Evolutionary conservation across 2,329 filamentous ascomycete genomes (phyloP).

Genomic region (Apiospora malaysiana): DNA sequence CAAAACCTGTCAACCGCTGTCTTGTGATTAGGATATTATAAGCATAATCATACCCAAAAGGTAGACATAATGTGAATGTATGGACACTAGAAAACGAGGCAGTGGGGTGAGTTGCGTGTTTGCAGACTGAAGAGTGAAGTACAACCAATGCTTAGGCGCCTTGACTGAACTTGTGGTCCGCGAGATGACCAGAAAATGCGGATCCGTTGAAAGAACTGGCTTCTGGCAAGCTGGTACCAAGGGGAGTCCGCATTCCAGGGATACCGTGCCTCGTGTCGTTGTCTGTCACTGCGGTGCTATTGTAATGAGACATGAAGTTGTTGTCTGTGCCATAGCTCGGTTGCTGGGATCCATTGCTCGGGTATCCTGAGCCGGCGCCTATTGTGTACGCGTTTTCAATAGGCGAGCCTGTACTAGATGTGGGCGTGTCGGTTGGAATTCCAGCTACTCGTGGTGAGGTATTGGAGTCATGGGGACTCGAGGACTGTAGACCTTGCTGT

Average conservation of each 20-base stretch:
- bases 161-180: constrained; percentile 3
- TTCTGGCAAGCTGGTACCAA: background rate
- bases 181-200: background rate
- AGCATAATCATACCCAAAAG: background rate
- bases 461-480: constrained; percentile 11
- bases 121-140: background rate
- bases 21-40: constrained; percentile 9
- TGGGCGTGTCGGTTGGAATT: constrained; percentile 7
- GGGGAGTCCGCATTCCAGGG: background rate
- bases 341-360: background rate
- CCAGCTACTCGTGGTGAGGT: constrained; percentile 9
- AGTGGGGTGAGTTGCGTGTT: background rate
- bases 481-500: background rate
- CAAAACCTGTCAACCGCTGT: background rate
- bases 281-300: background rate
- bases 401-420: constrained; percentile 17
- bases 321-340: background rate
- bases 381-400: background rate
- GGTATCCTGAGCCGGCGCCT: background rate
- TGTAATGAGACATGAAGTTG: constrained; percentile 18
- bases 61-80: background rate
- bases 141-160: background rate
- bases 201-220: background rate
- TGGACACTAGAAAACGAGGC: background rate
- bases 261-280: background rate